These are phyloP conservation scores for Coemansia sp. DNA, from an alignment of 192 early-diverging fungal species.

Conservation along the genomic window DNA sequence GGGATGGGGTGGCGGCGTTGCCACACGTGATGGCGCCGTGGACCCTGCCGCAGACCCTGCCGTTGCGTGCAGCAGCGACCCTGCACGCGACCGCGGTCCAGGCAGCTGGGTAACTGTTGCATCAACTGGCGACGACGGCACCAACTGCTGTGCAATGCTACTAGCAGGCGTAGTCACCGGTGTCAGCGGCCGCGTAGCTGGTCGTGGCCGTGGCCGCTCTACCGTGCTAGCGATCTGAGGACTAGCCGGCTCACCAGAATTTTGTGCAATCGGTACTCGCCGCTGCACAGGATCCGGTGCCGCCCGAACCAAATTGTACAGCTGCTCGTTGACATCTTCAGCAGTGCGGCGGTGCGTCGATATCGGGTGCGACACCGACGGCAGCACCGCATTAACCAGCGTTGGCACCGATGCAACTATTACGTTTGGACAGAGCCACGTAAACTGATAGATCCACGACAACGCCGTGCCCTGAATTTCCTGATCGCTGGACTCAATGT, in stretches of 20 bases:
- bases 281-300: conserved; percentile 34
- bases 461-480: conserved; percentile 92
- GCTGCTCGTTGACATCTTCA: conserved; percentile 72
- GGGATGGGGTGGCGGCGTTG: conserved; percentile 14
- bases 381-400: conserved; percentile 80
- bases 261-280: background rate
- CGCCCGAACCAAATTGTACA: conserved; percentile 76
- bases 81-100: conserved; percentile 24
- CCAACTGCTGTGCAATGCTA: background rate
- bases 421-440: conserved; percentile 73
- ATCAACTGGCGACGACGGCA: background rate
- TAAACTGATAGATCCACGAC: conserved; percentile 90
- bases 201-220: background rate
- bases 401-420: conserved; percentile 81
- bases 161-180: conserved; percentile 15
- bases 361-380: conserved; percentile 77
- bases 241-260: background rate
- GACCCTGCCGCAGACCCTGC: conserved; percentile 29
- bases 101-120: background rate
- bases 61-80: conserved; percentile 21
- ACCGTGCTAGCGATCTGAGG: background rate
- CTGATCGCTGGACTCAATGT: conserved; percentile 67
- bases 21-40: conserved; percentile 19
- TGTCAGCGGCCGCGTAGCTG: conserved; percentile 13
- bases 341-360: conserved; percentile 68